phyloP scores from a whole-genome alignment of 768 basidiomycete species.

The Lactarius hengduanensis region DNA sequence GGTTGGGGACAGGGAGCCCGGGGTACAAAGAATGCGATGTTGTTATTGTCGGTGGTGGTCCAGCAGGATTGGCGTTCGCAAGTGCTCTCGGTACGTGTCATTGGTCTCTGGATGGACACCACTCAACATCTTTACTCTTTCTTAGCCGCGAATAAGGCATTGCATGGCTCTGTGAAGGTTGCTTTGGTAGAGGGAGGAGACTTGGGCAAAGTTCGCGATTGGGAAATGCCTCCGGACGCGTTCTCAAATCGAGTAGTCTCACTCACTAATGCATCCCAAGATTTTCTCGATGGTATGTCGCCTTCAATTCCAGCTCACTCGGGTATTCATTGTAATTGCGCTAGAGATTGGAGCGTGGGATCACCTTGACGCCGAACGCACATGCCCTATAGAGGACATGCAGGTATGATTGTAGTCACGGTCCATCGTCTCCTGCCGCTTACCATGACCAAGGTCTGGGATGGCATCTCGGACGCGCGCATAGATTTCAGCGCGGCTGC shows the following conservation, averaged over 20 bases:
- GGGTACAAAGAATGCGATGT: slow-evolving; percentile 65
- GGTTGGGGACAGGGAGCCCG: background rate
- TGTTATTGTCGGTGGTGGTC: slow-evolving; percentile 93
- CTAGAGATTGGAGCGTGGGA: slow-evolving; percentile 85
- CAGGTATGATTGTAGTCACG: slow-evolving; percentile 50
- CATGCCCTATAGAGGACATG: slow-evolving; percentile 79
- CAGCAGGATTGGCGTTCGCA: slow-evolving; percentile 86
- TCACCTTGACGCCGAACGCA: slow-evolving; percentile 64
- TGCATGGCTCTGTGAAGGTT: slow-evolving; percentile 57
- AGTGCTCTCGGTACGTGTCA: slow-evolving; percentile 71
- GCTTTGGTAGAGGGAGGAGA: slow-evolving; percentile 82
- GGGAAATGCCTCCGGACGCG: slow-evolving; percentile 53
- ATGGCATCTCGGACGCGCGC: slow-evolving; percentile 79
- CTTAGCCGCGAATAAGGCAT: slow-evolving; percentile 52
- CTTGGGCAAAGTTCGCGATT: slow-evolving; percentile 61
- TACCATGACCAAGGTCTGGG: slow-evolving; percentile 69
- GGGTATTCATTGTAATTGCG: background rate
- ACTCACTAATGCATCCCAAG: slow-evolving; percentile 70
- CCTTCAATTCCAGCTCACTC: background rate
- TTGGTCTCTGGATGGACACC: background rate
- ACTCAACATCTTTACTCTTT: slow-evolving; percentile 12
- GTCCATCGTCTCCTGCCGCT: slow-evolving; percentile 17
- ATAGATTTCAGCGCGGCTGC: slow-evolving; percentile 67
- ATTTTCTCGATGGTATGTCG: slow-evolving; percentile 60
- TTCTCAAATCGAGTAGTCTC: slow-evolving; percentile 88